Conservation (phyloP, 129 eudicot species). For the Scalesia atractyloides region DNA sequence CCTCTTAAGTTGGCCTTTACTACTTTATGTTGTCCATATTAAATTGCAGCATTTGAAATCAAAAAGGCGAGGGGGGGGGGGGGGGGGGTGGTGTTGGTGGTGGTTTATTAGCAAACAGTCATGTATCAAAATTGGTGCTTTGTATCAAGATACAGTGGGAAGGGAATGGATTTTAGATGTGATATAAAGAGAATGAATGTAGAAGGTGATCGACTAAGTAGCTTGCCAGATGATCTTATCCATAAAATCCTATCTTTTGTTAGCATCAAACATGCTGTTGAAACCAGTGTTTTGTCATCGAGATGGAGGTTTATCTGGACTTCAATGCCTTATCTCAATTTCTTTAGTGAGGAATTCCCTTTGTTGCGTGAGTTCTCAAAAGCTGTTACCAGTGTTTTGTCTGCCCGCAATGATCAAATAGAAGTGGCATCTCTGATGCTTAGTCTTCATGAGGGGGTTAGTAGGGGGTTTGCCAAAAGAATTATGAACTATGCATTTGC, state of each 20-base stretch:
- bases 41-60: background rate
- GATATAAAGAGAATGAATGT: background rate
- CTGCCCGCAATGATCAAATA: slow-evolving; percentile 9
- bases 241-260: slow-evolving; percentile 33
- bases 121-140: background rate
- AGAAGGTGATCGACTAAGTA: slow-evolving; percentile 26
- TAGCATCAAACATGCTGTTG: slow-evolving; percentile 15
- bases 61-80: background rate
- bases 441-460: background rate
- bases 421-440: slow-evolving; percentile 18
- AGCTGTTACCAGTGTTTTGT: slow-evolving; percentile 12
- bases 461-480: background rate
- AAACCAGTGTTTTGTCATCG: slow-evolving; percentile 20
- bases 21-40: too few relatives aligned
- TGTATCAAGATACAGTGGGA: background rate
- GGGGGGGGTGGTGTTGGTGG: background rate
- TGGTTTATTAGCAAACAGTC: background rate
- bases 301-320: slow-evolving; percentile 34
- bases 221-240: slow-evolving; percentile 27
- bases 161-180: background rate
- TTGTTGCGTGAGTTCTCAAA: background rate
- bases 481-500: slow-evolving; percentile 24
- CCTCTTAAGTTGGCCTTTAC: too few relatives aligned
- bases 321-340: slow-evolving; percentile 32
- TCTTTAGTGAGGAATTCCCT: slow-evolving; percentile 20